These are phyloP conservation scores for Xylariaceae sp. DNA, from an alignment of 2,329 filamentous ascomycete genomes.

Conservation along the genomic window DNA sequence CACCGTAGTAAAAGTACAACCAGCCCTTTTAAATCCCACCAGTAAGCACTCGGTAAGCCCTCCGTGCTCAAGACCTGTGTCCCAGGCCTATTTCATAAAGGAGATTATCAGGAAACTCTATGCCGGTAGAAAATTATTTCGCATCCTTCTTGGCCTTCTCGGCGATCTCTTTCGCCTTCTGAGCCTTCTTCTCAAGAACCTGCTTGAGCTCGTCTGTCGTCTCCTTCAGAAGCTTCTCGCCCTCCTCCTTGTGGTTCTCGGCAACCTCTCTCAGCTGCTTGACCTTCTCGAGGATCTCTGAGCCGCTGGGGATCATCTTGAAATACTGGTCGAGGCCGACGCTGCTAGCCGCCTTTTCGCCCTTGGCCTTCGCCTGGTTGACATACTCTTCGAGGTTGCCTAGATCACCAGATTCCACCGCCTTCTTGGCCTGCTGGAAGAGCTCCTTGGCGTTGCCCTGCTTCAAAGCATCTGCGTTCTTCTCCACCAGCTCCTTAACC, in stretches of 20 bases:
- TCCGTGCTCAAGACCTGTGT: too few relatives aligned
- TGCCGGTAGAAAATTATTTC: slow-evolving; percentile 26
- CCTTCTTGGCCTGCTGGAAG: slow-evolving; percentile 56
- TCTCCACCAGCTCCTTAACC: slow-evolving; percentile 65
- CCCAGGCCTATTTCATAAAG: too few relatives aligned
- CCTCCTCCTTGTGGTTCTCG: slow-evolving; percentile 63
- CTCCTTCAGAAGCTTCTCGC: slow-evolving; percentile 63
- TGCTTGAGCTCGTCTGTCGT: slow-evolving; percentile 61
- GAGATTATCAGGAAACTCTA: too few relatives aligned
- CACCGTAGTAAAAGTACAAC: not conserved
- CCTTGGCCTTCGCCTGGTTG: slow-evolving; percentile 54
- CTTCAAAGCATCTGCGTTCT: slow-evolving; percentile 64
- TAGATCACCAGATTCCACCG: slow-evolving; percentile 55
- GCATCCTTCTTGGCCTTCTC: slow-evolving; percentile 48
- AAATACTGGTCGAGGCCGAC: slow-evolving; percentile 56
- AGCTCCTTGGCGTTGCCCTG: slow-evolving; percentile 60
- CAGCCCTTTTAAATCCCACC: not conserved
- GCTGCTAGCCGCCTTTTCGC: slow-evolving; percentile 34
- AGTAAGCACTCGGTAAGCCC: too few relatives aligned
- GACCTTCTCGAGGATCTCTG: slow-evolving; percentile 60
- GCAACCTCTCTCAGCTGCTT: slow-evolving; percentile 59
- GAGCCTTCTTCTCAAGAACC: slow-evolving; percentile 55
- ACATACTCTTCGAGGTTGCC: slow-evolving; percentile 57
- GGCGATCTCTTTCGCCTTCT: slow-evolving; percentile 53
- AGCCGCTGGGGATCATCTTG: slow-evolving; percentile 59